Evolutionary conservation across 768 basidiomycete species (phyloP), one percentile per base, ranked within the genome.

Genomic region (Suillus bovinus): DNA sequence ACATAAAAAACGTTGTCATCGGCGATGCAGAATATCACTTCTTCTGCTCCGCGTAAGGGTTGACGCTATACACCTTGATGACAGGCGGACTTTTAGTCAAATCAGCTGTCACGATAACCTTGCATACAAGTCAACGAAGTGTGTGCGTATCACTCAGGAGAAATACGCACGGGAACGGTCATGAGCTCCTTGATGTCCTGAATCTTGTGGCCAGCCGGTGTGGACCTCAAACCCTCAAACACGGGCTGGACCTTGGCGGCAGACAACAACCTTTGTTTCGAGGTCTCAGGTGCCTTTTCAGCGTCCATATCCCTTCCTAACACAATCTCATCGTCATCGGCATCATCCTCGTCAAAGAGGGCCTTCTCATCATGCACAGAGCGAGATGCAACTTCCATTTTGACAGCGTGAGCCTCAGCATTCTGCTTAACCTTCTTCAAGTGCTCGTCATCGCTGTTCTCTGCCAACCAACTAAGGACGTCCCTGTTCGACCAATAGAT

Each of bases 401-500:
- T 94, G 61, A 89, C 72, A 7, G 93, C 91, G 67, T 95, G 93
- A 65, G 93, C 91, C 73, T 96, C 94, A 0, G 92, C 93, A 66
- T 90, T 92, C 76, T 92, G 88, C 71, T 94, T 93, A 67, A 99
- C 91, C 78, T 94, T 94, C 81, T 90, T 91, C 65, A 99, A 79
- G 71, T 98, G 95, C 70, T 95, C 93, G 71, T 99, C 96, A 69
- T 98, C 94, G 69, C 92, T 93, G 74, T 94, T 93, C 76, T 95
- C 94, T 24, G 94, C 94, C 53, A 99, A 82, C 91, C 91, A 99
- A 52, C 84, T 89, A 66, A 99, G 93, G 63, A 99, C 96, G 71
- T 99, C 96, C 63, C 89, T 86, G 70, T 86, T 83, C 33, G 96
- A 96, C 96, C 96, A 99, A 76, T 98, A 98, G 64, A 99, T 90